These are phyloP conservation scores for Cyclotella distinguenda DNA, from an alignment of 108 stramenopile genomes.

Conservation along the genomic window DNA sequence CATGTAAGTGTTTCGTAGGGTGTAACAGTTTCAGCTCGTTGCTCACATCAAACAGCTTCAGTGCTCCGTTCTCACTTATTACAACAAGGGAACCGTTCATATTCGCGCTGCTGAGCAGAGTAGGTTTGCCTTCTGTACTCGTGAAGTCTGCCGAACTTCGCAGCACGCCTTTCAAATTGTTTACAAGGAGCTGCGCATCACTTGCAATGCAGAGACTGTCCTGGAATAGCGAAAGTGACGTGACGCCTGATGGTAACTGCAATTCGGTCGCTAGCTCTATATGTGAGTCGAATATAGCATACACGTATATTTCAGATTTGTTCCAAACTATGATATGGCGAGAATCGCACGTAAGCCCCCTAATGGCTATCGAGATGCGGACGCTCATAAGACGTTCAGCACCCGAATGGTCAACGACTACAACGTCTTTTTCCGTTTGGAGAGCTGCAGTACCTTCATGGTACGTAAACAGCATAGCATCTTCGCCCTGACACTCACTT, in stretches of 20 bases:
- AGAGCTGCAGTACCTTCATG: slow-evolving; percentile 17
- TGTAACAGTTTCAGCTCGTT: slow-evolving; percentile 25
- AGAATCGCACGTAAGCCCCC: slow-evolving; percentile 11
- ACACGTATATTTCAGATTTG: not conserved
- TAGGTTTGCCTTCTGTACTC: not conserved
- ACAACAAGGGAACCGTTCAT: slow-evolving; percentile 34
- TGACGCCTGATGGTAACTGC: slow-evolving; percentile 18
- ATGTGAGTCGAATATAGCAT: slow-evolving; percentile 5
- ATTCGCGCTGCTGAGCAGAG: slow-evolving; percentile 4
- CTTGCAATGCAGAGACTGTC: slow-evolving; percentile 46
- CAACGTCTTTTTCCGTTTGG: not conserved
- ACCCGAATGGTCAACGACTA: slow-evolving; percentile 16
- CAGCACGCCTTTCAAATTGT: slow-evolving; percentile 13
- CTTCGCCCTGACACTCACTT: no score
- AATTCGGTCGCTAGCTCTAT: slow-evolving; percentile 17
- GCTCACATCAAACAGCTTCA: slow-evolving; percentile 43
- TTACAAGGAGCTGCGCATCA: slow-evolving; percentile 21
- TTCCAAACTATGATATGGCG: slow-evolving; percentile 10
- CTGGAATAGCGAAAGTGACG: slow-evolving; percentile 33
- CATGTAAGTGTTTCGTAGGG: slow-evolving; percentile 15
- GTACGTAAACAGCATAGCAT: no score
- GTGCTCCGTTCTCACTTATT: slow-evolving; percentile 41
- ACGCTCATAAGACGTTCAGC: not conserved
- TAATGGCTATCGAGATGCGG: not conserved
- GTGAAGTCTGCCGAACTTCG: not conserved